Evolutionary conservation across 148 eudicot species (phyloP).

Genomic region (Rhododendron kiyosumense): DNA sequence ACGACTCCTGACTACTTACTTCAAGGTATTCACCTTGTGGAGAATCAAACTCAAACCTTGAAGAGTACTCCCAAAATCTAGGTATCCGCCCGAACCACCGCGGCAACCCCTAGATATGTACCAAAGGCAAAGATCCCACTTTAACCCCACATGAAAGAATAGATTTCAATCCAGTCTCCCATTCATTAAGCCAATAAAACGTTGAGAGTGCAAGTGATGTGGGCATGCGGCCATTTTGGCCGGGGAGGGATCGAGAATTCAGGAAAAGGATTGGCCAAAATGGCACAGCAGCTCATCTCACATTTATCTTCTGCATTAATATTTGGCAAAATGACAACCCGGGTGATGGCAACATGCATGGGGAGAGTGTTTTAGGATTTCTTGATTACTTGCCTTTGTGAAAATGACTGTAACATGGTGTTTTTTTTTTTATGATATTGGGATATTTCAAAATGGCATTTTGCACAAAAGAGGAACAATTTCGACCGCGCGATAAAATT

Average conservation of each 20-base stretch:
- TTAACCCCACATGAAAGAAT: not conserved
- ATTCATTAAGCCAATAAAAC: not conserved
- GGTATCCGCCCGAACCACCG: too few relatives aligned
- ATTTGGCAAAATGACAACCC: not conserved
- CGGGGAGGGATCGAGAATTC: not conserved
- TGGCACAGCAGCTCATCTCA: not conserved
- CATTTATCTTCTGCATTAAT: not conserved
- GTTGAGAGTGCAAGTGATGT: not conserved
- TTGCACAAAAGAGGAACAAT: not conserved
- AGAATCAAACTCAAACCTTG: too few relatives aligned
- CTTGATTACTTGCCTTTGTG: not conserved
- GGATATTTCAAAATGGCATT: not conserved
- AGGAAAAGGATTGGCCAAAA: not conserved
- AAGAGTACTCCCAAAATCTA: accelerated
- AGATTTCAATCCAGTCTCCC: not conserved
- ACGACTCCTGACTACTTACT: too few relatives aligned
- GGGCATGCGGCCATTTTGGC: not conserved
- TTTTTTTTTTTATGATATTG: not conserved
- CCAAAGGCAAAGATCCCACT: not conserved
- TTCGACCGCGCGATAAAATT: not conserved
- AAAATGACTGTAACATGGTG: not conserved
- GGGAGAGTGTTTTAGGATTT: not conserved
- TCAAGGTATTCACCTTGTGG: too few relatives aligned
- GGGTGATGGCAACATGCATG: not conserved
- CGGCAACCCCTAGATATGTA: too few relatives aligned